Base-by-base conservation (phyloP, 352 stramenopile species). In the Globisporangium nunn region DNA sequence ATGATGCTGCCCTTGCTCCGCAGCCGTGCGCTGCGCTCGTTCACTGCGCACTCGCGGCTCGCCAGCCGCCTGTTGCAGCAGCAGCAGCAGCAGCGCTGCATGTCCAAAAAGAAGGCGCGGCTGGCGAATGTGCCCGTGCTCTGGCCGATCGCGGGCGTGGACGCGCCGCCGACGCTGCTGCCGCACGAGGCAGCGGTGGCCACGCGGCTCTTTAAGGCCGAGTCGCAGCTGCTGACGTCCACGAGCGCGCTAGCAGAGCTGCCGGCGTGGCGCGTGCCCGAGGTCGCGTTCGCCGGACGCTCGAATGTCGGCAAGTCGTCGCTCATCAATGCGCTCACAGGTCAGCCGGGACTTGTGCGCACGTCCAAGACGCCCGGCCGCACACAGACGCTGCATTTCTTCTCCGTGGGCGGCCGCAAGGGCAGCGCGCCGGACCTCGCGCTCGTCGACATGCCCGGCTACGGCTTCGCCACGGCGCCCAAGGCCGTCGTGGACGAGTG, bases 241-340 rank as follows among this genome's bases (percentile, higher is more conserved):
- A 86, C 71, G 2, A 59, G 61, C n/a, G 66, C 85, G 48, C 40
- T 65, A 31, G 59, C 57, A 33, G 81, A 93, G 49, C 66, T 93
- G 7, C 84, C 85, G 12, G 71, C 75, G 50, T 88, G 83, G 76
- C 33, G 71, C 23, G 64, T 89, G 7, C 84, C 87, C 12, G 84
- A 96, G 69, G 71, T 96, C 30, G 84, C 84, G 31, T 91, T 96
- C 47, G 81, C 85, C 2, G 87, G 87, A 12, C 85, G 87, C 53
- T 95, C 85, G 10, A 96, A 96, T 61, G 84, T 88, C 4, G 87
- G 87, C 41, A 96, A 96, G 60, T 95, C 84, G 41, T 93, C 87
- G 45, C 63, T 96, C 14, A 89, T 96, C 50, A 95, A 95, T 52
- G 81, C 88, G 6, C 55, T 97, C 31, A 74, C 90, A 12, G 73